Conservation (phyloP, 2,329 filamentous ascomycete species). For the Camptophora hylomeconis region DNA sequence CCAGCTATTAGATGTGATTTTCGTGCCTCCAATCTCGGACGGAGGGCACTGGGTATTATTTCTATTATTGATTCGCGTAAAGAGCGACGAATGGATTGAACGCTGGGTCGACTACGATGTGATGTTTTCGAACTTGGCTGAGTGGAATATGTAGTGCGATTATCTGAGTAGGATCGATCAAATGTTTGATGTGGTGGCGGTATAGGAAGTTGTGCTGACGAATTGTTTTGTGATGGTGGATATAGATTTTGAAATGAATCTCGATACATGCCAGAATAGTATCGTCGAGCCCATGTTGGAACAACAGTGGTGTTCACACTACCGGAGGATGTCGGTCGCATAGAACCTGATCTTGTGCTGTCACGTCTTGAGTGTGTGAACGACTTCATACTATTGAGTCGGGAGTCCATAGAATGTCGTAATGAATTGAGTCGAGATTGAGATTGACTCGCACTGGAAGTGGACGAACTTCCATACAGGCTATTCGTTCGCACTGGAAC, state of each 20-base stretch:
- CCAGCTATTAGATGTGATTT: slow-evolving; percentile 16
- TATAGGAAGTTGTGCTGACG: background rate
- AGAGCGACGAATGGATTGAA: slow-evolving; percentile 8
- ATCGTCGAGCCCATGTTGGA: slow-evolving; percentile 45
- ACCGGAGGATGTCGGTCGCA: slow-evolving; percentile 26
- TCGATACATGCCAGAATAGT: slow-evolving; percentile 38
- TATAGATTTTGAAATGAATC: slow-evolving; percentile 15
- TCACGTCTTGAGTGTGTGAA: slow-evolving; percentile 10
- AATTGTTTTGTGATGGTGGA: slow-evolving; percentile 11
- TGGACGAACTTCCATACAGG: slow-evolving; percentile 7
- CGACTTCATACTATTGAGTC: slow-evolving; percentile 24
- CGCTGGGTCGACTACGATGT: slow-evolving; percentile 4
- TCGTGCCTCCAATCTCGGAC: slow-evolving; percentile 12
- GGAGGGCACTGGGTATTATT: slow-evolving; percentile 5
- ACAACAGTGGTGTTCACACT: slow-evolving; percentile 28
- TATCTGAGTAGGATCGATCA: slow-evolving; percentile 3
- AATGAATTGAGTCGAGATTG: slow-evolving; percentile 15
- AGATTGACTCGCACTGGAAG: slow-evolving; percentile 9
- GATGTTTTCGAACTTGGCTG: slow-evolving; percentile 17
- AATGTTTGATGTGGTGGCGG: slow-evolving; percentile 7
- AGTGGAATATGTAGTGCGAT: slow-evolving; percentile 12
- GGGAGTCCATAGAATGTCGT: slow-evolving; percentile 13
- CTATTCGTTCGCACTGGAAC: slow-evolving; percentile 10
- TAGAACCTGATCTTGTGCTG: slow-evolving; percentile 6
- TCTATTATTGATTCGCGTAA: slow-evolving; percentile 8